Evolutionary conservation across 257 asterid species (phyloP).

Genomic region (Nicotiana attenuata): DNA sequence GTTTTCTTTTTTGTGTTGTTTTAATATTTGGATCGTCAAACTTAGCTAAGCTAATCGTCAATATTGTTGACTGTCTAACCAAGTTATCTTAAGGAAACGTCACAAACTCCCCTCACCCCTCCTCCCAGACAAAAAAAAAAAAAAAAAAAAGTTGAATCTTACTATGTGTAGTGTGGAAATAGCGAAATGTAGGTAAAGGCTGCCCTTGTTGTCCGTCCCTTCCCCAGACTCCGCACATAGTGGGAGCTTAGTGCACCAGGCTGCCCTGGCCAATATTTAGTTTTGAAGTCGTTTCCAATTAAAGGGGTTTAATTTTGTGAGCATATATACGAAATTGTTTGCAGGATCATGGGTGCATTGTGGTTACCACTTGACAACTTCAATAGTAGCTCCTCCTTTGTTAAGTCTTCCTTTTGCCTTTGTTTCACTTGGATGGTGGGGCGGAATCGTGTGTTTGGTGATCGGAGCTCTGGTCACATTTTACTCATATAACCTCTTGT

Average conservation of each 20-base stretch:
- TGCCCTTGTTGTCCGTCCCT: fast-evolving
- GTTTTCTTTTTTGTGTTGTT: background rate
- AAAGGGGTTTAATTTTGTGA: background rate
- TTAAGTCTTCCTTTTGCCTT: conserved; percentile 81
- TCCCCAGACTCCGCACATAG: fast-evolving
- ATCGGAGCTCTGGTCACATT: conserved; percentile 66
- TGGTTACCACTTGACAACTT: conserved; percentile 84
- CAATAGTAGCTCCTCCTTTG: conserved; percentile 81
- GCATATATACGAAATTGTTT: background rate
- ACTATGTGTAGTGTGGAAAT: too few species aligned
- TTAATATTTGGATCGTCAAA: background rate
- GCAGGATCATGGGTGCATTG: conserved; percentile 82
- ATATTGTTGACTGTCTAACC: background rate
- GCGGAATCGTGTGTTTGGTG: conserved; percentile 43
- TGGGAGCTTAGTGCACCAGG: too few species aligned
- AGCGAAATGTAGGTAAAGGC: too few species aligned
- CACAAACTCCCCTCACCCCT: background rate
- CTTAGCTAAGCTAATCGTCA: background rate
- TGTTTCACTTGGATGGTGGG: conserved; percentile 74
- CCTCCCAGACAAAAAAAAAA: background rate
- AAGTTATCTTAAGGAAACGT: background rate
- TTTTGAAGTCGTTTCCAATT: background rate
- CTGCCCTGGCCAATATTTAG: background rate
- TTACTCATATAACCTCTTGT: conserved; percentile 65
- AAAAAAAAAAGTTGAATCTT: too few species aligned